These are phyloP conservation scores for Brassica hybrid DNA, from an alignment of 441 rosid genomes.

Conservation along the genomic window DNA sequence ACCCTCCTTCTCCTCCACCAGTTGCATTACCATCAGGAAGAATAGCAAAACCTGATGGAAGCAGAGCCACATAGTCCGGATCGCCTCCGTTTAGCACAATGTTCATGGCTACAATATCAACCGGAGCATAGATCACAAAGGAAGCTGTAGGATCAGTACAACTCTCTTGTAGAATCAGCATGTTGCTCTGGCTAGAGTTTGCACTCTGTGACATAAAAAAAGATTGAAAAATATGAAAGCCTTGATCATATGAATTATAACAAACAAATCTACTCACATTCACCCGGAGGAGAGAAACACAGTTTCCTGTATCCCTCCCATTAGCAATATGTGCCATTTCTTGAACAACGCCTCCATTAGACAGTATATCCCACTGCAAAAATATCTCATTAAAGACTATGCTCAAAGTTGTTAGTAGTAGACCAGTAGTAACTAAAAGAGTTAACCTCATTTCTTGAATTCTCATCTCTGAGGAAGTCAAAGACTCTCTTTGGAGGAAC, in stretches of 20 bases:
- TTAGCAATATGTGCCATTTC: slow-evolving; percentile 61
- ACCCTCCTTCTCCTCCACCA: slow-evolving; percentile 61
- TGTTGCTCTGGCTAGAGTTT: slow-evolving; percentile 86
- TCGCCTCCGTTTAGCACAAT: slow-evolving; percentile 78
- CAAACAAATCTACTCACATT: slow-evolving; percentile 45
- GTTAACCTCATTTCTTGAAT: slow-evolving; percentile 43
- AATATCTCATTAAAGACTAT: neutral
- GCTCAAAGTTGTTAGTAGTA: neutral
- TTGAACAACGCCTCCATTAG: slow-evolving; percentile 54
- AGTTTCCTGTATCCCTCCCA: slow-evolving; percentile 56
- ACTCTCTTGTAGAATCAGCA: slow-evolving; percentile 88
- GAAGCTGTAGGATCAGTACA: slow-evolving; percentile 77
- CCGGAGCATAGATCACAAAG: slow-evolving; percentile 86
- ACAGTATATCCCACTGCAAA: slow-evolving; percentile 56
- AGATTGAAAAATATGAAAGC: neutral
- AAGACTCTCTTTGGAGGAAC: slow-evolving; percentile 39
- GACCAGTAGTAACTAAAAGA: neutral
- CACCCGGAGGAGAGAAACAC: slow-evolving; percentile 57
- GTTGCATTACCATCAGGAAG: slow-evolving; percentile 78
- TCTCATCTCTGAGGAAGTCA: slow-evolving; percentile 42
- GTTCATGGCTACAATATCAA: slow-evolving; percentile 81
- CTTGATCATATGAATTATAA: neutral
- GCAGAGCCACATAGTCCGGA: slow-evolving; percentile 81
- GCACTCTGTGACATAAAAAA: slow-evolving; percentile 52
- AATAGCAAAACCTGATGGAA: slow-evolving; percentile 90